phyloP scores from a whole-genome alignment of 208 protist species.

The Acanthamoeba lenticulata region DNA sequence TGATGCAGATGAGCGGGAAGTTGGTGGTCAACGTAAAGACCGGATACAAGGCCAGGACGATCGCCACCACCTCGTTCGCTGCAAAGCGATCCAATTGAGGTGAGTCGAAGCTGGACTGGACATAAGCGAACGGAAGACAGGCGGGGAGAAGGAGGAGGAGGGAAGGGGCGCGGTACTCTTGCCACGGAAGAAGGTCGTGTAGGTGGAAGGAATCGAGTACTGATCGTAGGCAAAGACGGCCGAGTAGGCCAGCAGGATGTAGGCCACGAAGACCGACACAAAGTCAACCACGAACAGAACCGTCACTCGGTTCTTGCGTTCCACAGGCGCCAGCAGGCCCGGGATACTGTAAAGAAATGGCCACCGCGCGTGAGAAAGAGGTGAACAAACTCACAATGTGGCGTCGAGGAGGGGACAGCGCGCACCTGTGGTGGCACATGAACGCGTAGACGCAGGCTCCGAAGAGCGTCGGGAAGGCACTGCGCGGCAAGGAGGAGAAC shows the following conservation, averaged over 20 bases:
- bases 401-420: conserved; percentile 58
- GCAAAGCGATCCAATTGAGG: conserved; percentile 59
- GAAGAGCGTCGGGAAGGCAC: conserved; percentile 71
- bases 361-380: no score
- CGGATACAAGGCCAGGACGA: conserved; percentile 79
- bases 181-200: not conserved
- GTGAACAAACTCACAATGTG: no score
- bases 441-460: conserved; percentile 81
- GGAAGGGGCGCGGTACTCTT: not conserved
- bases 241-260: conserved; percentile 3
- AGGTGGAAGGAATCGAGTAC: not conserved
- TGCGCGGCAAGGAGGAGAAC: not conserved
- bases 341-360: no score
- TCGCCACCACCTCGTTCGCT: conserved; percentile 63
- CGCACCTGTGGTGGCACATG: conserved; percentile 82
- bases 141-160: not conserved
- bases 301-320: conserved; percentile 12
- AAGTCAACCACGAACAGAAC: not conserved
- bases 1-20: conserved; percentile 83
- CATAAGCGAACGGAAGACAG: not conserved
- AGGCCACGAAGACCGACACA: not conserved
- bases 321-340: conserved; percentile 57
- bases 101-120: conserved; percentile 53
- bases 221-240: not conserved
- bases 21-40: conserved; percentile 85